phyloP scores from a whole-genome alignment of 2,329 filamentous ascomycete genomes.

The Neofusicoccum umdonicola region DNA sequence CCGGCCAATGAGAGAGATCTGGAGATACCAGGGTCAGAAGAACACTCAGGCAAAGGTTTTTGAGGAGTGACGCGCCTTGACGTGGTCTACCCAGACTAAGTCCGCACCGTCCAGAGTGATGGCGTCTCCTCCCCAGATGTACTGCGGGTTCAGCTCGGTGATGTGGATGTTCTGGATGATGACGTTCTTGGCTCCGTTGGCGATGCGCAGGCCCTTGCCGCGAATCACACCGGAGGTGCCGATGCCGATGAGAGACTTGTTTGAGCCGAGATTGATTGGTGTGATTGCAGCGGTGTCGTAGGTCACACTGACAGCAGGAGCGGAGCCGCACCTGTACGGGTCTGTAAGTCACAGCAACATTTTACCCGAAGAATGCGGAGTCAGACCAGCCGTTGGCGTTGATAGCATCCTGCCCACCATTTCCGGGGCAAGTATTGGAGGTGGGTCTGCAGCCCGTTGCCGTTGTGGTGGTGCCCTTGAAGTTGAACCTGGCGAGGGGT shows the following conservation, averaged over 20 bases:
- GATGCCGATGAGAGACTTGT: slow-evolving; percentile 58
- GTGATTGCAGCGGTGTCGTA: slow-evolving; percentile 53
- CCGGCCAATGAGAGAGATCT: slow-evolving; percentile 57
- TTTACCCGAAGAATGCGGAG: not conserved
- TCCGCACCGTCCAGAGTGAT: slow-evolving; percentile 32
- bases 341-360: slow-evolving; percentile 50
- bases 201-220: slow-evolving; percentile 55
- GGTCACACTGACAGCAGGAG: slow-evolving; percentile 40
- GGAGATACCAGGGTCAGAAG: not conserved
- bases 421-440: slow-evolving; percentile 47
- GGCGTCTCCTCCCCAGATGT: slow-evolving; percentile 37
- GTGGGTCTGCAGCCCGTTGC: slow-evolving; percentile 58
- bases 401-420: slow-evolving; percentile 59
- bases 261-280: slow-evolving; percentile 54
- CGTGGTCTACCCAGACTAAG: slow-evolving; percentile 24
- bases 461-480: slow-evolving; percentile 51
- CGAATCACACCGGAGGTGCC: slow-evolving; percentile 55
- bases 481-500: slow-evolving; percentile 45
- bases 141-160: slow-evolving; percentile 39
- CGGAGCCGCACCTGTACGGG: slow-evolving; percentile 52
- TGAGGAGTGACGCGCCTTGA: slow-evolving; percentile 22
- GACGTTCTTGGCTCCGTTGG: slow-evolving; percentile 48
- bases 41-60: not conserved
- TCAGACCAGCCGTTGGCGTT: slow-evolving; percentile 58
- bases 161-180: slow-evolving; percentile 50